Evolutionary conservation across 305 asterid species (phyloP), one percentile per base, ranked within the genome.

Genomic region (Ilex paraguariensis): DNA sequence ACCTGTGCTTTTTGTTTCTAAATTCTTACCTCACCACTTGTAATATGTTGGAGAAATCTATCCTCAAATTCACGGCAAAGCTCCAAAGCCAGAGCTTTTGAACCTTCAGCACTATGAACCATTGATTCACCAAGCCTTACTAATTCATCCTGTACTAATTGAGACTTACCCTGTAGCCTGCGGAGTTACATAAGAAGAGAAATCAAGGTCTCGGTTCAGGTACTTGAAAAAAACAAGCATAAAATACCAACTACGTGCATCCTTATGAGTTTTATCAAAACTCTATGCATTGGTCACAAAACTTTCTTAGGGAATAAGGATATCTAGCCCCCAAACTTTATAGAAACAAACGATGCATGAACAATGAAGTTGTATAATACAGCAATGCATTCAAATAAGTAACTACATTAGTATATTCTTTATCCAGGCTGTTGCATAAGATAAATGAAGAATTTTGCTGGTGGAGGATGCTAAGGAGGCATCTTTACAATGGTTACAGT

Each of bases 1-100:
- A 45, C 9, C 50, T 45, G 9, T 13, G 50, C 1, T 12, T 49
- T 11, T 4, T 49, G 7, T 7, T 49, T n/a, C 16, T 49, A 49
- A 49, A 50, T 14, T 51, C 82, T 79, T 81, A 90, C 99, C 97
- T 94, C 99, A 63, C 99, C 98, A 12, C 92, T 84, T 42, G 86
- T 82, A 66, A 94, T 94, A 73, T 94, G 99, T 84, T 73, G 96
- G 79, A 94, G 99, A 82, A 94, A 94, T 82, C 87, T 94, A 73
- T 94, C 99, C 92, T 94, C 99, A 68, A 91, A 94, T 80, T 94
- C 99, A 63, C 99, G 95, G 83, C 99, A 94, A 62, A 94, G 98
- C 78, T 94, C 99, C 81, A 94, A 76, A 60, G 99, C 99, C 66
- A 94, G 78, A 49, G 99, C 99, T 71, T 84, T 83, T 31, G 98